Conservation (phyloP, 148 eudicot genomes). For the Mesembryanthemum crystallinum region DNA sequence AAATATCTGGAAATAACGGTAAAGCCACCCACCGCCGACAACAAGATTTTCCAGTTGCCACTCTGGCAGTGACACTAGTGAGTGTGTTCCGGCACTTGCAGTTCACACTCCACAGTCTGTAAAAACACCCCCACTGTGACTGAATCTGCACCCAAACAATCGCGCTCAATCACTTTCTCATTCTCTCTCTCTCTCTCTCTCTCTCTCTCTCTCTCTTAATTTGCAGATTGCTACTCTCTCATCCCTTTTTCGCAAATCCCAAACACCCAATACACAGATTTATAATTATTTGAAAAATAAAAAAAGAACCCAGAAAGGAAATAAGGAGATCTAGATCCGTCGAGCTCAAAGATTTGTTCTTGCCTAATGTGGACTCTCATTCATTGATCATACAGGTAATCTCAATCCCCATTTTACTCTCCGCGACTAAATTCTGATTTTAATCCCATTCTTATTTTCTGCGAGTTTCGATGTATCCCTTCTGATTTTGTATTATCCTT, state of each 20-base stretch:
- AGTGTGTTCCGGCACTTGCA: conserved; percentile 10
- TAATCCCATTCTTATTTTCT: neutral
- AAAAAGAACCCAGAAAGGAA: conserved; percentile 1
- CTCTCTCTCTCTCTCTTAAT: neutral
- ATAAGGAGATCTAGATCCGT: conserved; percentile 10
- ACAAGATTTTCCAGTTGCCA: neutral
- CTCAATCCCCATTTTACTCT: neutral
- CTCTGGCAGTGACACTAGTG: neutral
- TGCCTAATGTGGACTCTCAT: neutral
- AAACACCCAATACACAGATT: neutral
- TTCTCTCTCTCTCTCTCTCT: neutral
- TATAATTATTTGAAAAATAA: neutral
- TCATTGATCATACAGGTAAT: conserved; percentile 17
- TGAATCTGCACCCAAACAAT: neutral
- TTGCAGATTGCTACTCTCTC: neutral
- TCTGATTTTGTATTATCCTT: neutral
- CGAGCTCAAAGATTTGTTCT: neutral
- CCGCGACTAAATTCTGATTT: no score
- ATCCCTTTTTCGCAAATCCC: neutral
- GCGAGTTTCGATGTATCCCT: neutral
- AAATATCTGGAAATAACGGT: neutral
- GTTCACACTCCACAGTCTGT: conserved; percentile 6
- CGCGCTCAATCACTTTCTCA: conserved; percentile 26
- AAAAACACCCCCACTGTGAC: neutral
- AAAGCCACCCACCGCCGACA: conserved; percentile 27